These are phyloP conservation scores for Xylaria sp. DNA, from an alignment of 2,329 filamentous ascomycete species.

Conservation along the genomic window DNA sequence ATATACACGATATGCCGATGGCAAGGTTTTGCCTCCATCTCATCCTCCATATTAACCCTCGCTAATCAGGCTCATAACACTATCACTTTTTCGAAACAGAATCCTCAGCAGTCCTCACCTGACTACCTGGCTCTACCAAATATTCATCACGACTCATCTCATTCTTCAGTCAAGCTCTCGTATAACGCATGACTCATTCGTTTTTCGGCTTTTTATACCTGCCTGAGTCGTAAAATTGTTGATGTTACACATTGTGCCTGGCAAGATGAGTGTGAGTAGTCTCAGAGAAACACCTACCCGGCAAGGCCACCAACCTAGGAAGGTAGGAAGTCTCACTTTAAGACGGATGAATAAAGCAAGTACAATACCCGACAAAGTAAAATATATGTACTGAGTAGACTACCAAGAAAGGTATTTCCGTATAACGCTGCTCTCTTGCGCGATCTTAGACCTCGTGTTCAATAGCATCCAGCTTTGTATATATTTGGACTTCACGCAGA, in stretches of 20 bases:
- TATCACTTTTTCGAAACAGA: neutral
- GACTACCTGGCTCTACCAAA: neutral
- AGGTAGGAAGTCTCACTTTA: conserved; percentile 29
- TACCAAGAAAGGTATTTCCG: conserved; percentile 4
- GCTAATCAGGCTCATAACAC: neutral
- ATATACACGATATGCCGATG: neutral
- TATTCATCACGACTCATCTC: neutral
- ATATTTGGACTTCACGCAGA: conserved; percentile 5
- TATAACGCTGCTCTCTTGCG: neutral
- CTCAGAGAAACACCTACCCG: neutral
- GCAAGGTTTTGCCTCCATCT: neutral
- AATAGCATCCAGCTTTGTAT: conserved; percentile 7
- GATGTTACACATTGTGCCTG: conserved; percentile 4
- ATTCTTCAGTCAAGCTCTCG: neutral
- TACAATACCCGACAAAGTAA: conserved; percentile 10
- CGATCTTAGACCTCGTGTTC: conserved; percentile 11
- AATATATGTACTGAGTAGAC: neutral
- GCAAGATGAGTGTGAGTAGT: neutral
- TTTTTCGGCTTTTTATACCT: neutral
- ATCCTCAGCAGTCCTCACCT: neutral
- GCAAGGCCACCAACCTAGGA: neutral
- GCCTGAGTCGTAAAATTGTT: neutral
- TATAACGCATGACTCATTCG: neutral
- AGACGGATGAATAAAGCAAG: conserved; percentile 26
- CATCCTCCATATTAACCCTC: neutral